These are phyloP conservation scores for Camellia lanceoleosa DNA, from an alignment of 148 eudicot species.

Conservation along the genomic window DNA sequence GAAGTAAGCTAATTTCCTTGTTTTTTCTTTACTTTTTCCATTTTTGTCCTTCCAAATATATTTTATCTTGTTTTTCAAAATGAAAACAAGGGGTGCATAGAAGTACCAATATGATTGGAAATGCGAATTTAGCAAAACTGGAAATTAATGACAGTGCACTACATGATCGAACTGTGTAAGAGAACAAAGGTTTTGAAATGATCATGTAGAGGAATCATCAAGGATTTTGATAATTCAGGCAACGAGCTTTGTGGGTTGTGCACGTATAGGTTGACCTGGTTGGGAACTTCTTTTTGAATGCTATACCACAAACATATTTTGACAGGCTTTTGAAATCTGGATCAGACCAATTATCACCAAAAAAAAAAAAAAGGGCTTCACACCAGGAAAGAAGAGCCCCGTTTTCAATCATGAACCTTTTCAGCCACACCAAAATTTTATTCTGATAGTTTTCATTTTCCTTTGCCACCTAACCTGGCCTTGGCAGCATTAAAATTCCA, in stretches of 20 bases:
- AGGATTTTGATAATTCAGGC: not conserved
- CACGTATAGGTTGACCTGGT: not conserved
- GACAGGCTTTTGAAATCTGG: not conserved
- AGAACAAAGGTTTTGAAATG: not conserved
- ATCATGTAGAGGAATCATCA: not conserved
- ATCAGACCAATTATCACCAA: not conserved
- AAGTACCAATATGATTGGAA: not conserved
- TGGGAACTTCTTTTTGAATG: not conserved
- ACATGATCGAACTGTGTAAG: not conserved
- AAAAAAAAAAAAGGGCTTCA: not conserved
- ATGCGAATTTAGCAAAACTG: not conserved
- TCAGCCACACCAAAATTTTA: not conserved
- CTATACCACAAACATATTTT: not conserved
- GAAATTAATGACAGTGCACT: not conserved
- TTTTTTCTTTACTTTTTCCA: not conserved
- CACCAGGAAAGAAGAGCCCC: not conserved
- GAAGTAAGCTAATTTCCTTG: slow-evolving; percentile 49
- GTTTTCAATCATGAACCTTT: not conserved
- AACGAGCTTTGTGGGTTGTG: not conserved
- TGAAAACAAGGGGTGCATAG: not conserved
- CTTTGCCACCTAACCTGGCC: not conserved
- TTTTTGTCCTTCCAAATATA: not conserved
- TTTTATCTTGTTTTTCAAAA: not conserved
- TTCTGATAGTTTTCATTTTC: too few relatives aligned
- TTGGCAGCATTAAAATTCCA: not conserved